phyloP scores from a whole-genome alignment of 495 filamentous ascomycete genomes.

The Amorphotheca resinae region DNA sequence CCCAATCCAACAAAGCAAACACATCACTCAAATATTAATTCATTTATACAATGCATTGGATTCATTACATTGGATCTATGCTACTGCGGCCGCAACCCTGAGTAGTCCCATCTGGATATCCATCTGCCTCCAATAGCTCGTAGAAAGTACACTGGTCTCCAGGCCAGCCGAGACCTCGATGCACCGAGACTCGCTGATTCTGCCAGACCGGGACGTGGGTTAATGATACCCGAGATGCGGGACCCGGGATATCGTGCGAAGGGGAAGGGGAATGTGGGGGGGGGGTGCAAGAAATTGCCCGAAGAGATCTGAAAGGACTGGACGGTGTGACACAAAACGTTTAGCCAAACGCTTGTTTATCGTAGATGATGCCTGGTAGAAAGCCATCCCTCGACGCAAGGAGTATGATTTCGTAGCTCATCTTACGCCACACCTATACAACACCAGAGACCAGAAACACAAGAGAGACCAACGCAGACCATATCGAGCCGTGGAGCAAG shows the following conservation, averaged over 20 bases:
- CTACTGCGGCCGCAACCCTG: background rate
- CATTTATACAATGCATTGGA: background rate
- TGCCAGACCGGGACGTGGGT: no score
- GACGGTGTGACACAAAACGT: constrained; percentile 1
- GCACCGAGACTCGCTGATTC: background rate
- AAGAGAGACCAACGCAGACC: constrained; percentile 29
- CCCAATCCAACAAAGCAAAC: no score
- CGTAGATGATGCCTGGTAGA: constrained; percentile 2
- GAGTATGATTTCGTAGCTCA: background rate
- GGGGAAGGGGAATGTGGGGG: background rate
- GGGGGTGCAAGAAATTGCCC: background rate
- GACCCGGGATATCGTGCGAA: background rate
- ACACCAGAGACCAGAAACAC: constrained; percentile 5
- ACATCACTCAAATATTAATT: no score
- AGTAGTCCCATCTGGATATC: background rate
- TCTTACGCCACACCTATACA: constrained; percentile 2
- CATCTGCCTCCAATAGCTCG: background rate
- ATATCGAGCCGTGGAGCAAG: constrained; percentile 26
- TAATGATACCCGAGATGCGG: background rate
- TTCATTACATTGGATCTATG: constrained; percentile 4
- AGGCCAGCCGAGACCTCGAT: background rate
- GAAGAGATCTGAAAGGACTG: constrained; percentile 1
- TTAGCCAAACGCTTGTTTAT: constrained; percentile 1
- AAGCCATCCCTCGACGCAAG: background rate
- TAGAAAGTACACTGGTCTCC: background rate